Percentiles rank a stretch among this genome's conserved stretches.
phyloP scores from a whole-genome alignment of 176 grass and related monocot species.

The Saccharum officinarum region DNA sequence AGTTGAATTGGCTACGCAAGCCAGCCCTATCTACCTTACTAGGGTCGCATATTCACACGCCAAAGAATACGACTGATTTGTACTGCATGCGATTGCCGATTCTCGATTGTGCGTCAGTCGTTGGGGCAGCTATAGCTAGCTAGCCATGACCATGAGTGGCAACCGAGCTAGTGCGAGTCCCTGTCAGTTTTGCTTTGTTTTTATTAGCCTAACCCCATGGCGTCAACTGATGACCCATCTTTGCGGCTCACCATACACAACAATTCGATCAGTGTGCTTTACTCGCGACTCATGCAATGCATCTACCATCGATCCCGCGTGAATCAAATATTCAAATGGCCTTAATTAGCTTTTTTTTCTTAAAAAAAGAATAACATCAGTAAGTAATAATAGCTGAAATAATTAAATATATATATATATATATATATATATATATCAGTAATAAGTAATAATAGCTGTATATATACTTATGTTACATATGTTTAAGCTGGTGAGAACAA shows the following conservation, averaged over 20 bases:
- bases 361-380: too few relatives aligned
- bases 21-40: neutral
- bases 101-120: neutral
- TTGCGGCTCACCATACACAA: neutral
- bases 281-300: neutral
- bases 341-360: too few relatives aligned
- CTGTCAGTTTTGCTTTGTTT: neutral
- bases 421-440: too few relatives aligned
- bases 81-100: too few relatives aligned
- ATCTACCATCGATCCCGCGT: neutral
- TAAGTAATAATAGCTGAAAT: too few relatives aligned
- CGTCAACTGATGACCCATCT: neutral
- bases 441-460: too few relatives aligned
- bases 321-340: too few relatives aligned
- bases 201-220: too few relatives aligned
- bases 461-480: too few relatives aligned
- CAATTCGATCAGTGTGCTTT: neutral
- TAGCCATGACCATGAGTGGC: neutral
- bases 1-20: neutral
- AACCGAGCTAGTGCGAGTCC: neutral
- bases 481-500: too few relatives aligned
- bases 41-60: neutral
- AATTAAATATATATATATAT: too few relatives aligned
- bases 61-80: neutral
- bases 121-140: too few relatives aligned